These are phyloP conservation scores for Syzygium aromaticum DNA, from an alignment of 345 rosid genomes.

Conservation along the genomic window DNA sequence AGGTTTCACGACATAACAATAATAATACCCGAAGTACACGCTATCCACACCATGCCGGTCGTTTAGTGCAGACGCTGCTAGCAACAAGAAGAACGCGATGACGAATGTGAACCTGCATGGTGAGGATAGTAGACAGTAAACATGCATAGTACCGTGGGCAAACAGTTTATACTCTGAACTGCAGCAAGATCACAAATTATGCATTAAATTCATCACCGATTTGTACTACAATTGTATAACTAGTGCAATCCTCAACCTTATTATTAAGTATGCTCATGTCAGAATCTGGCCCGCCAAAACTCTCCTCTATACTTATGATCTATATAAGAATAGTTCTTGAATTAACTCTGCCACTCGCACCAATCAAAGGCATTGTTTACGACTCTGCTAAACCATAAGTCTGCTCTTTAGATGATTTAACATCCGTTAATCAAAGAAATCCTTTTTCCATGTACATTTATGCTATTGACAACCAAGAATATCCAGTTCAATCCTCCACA, in stretches of 20 bases:
- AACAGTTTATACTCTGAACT: neutral
- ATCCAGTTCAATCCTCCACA: neutral
- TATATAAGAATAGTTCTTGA: neutral
- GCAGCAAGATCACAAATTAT: neutral
- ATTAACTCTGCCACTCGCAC: neutral
- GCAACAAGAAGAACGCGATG: constrained; percentile 59
- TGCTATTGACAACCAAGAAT: neutral
- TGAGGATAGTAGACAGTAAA: neutral
- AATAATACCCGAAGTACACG: constrained; percentile 28
- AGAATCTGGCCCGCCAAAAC: neutral
- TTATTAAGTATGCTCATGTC: neutral
- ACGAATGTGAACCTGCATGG: constrained; percentile 70
- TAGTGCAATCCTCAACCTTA: neutral
- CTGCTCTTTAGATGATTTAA: neutral
- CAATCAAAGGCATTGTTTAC: neutral
- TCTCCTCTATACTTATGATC: neutral
- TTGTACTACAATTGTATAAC: neutral
- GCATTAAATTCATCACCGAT: neutral
- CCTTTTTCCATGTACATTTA: neutral
- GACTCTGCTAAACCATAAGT: neutral
- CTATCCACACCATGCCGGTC: constrained; percentile 43
- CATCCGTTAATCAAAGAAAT: neutral
- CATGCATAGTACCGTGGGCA: neutral
- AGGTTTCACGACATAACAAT: constrained; percentile 68
- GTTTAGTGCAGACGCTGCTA: constrained; percentile 75